phyloP scores from a whole-genome alignment of 23 red algal genomes.

The Porphyridium purpureum region DNA sequence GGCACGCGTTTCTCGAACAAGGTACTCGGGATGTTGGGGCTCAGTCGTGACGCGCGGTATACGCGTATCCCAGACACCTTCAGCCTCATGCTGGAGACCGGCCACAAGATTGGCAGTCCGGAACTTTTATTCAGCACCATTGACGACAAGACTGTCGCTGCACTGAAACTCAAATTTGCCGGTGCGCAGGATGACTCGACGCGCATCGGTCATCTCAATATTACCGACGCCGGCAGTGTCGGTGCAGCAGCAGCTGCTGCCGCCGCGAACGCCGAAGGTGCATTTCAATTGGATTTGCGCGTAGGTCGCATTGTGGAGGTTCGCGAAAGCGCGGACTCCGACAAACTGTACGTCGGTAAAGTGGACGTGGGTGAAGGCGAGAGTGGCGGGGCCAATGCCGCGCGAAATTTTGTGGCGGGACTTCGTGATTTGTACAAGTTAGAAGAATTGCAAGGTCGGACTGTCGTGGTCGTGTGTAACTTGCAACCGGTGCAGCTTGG shows the following conservation, averaged over 20 bases:
- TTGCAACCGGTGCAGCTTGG: conserved; percentile 47
- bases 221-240: too few species aligned
- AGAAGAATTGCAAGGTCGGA: conserved; percentile 24
- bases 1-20: conserved; percentile 52
- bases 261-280: conserved; percentile 16
- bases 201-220: too few species aligned
- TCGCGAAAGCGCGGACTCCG: conserved; percentile 32
- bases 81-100: conserved; percentile 22
- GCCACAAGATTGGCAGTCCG: conserved; percentile 34
- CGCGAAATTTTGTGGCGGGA: conserved; percentile 59
- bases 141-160: conserved; percentile 14
- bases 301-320: conserved; percentile 52
- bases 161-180: conserved; percentile 26
- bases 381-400: background rate
- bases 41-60: conserved; percentile 19
- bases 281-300: conserved; percentile 64
- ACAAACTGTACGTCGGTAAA: conserved; percentile 48
- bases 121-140: conserved; percentile 57
- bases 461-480: conserved; percentile 79
- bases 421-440: conserved; percentile 42
- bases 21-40: conserved; percentile 46
- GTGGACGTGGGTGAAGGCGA: conserved; percentile 58
- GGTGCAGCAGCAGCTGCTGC: background rate
- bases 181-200: conserved; percentile 11
- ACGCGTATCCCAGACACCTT: conserved; percentile 66